Conservation (phyloP, 2,329 filamentous ascomycete species). For the Ophiocordyceps camponoti-saundersi region DNA sequence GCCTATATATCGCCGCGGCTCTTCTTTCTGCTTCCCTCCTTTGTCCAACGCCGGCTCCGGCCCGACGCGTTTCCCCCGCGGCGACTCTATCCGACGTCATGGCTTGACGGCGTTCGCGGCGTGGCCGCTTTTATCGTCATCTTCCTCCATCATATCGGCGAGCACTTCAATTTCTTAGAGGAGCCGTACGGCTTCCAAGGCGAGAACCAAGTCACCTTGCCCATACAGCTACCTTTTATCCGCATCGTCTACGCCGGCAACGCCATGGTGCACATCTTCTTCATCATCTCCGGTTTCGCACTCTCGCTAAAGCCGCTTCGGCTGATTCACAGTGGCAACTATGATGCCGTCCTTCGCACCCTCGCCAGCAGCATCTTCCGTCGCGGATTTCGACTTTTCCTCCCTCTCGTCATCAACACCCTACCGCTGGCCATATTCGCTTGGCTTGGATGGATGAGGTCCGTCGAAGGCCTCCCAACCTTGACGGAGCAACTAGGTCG, state of each 20-base stretch:
- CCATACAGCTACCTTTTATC: not conserved
- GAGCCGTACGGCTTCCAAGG: not conserved
- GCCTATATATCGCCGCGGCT: not conserved
- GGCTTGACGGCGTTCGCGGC: not conserved
- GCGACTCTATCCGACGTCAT: not conserved
- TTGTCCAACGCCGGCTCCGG: not conserved
- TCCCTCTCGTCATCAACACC: not conserved
- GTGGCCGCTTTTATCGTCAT: not conserved
- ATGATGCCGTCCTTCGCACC: not conserved
- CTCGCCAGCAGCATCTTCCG: not conserved
- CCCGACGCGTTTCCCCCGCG: not conserved
- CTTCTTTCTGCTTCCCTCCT: not conserved
- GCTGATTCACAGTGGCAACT: not conserved
- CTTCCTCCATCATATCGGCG: not conserved
- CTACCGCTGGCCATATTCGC: not conserved
- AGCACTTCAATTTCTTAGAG: not conserved
- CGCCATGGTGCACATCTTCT: conserved; percentile 1
- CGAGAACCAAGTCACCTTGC: too few species aligned
- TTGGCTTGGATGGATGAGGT: not conserved
- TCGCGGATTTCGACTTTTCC: not conserved
- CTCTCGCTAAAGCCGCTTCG: not conserved
- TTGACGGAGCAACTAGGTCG: not conserved
- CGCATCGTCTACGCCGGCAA: not conserved
- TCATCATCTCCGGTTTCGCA: not conserved
- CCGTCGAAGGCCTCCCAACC: not conserved